Evolutionary conservation across 768 basidiomycete genomes (phyloP), one percentile per base, ranked within the genome.

Genomic region (Asterophora lycoperdoides): DNA sequence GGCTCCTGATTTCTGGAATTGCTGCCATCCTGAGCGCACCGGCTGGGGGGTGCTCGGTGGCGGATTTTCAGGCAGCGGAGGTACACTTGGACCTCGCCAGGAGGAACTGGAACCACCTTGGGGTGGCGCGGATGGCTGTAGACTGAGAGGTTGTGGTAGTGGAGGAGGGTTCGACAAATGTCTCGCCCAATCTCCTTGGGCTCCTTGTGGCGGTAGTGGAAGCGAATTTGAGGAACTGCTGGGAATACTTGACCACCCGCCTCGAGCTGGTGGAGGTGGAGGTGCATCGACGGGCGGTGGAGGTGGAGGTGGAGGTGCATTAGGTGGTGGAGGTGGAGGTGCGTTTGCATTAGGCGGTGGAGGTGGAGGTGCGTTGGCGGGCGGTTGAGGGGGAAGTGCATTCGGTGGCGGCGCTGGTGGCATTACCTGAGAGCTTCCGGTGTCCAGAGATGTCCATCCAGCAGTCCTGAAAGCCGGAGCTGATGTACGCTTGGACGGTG

Each of bases 361-460:
- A 3, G 23, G 23, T 6, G 49, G 51, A 33, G 52, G 17, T 28
- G 53, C 34, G 26, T 58, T 28, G 26, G 60, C 35, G 35, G 56
- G 54, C 8, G 59, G 56, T 42, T 58, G 53, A 28, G 60, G 56
- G 41, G 59, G 53, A 29, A 60, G 58, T 4, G 61, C 28, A 20
- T 29, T 32, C n/a, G 18, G 14, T 7, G 46, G 13, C 17, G 44
- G 49, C 23, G 34, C 18, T 29, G 48, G 59, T 44, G 63, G 60
- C 13, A 54, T 44, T 3, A 60, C 30, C 29, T 64, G 64, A 19
- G 65, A 65, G 49, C 61, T 72, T 17, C 73, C 68, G 2, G 75
- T 74, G 51, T 85, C 86, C 19, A 88, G 69, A 30, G 79, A 78
- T 8, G 84, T 80, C 79, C 82, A 86, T 14, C 86, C 85, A 40